phyloP scores from a whole-genome alignment of 345 rosid genomes.

The Geranium brycei region DNA sequence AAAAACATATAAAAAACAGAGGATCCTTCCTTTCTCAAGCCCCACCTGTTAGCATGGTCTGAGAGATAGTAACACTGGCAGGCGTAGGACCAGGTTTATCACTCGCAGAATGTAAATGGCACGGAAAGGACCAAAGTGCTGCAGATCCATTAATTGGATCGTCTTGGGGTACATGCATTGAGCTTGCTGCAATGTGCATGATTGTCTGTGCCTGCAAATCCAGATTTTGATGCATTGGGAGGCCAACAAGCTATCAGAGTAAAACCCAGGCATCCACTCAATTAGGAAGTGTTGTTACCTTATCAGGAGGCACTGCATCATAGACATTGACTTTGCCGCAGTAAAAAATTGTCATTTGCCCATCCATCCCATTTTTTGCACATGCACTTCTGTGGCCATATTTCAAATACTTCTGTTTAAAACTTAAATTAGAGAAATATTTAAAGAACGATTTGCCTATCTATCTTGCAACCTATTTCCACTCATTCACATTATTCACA shows the following conservation, averaged over 20 bases:
- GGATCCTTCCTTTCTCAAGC: constrained; percentile 13
- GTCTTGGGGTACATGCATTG: constrained; percentile 39
- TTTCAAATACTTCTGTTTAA: constrained; percentile 8
- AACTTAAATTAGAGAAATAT: constrained; percentile 3
- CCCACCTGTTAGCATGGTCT: constrained; percentile 42
- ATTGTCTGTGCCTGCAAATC: constrained; percentile 69
- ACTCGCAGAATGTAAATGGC: constrained; percentile 22
- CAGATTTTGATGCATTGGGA: constrained; percentile 28
- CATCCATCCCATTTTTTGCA: constrained; percentile 27
- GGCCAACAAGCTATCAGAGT: constrained; percentile 25
- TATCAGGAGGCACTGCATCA: constrained; percentile 67
- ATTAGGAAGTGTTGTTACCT: constrained; percentile 47
- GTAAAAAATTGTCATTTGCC: constrained; percentile 90
- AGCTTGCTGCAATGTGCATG: constrained; percentile 70
- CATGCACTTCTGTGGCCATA: constrained; percentile 35
- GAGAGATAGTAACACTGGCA: constrained; percentile 28
- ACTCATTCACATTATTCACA: not conserved
- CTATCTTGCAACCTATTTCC: not conserved
- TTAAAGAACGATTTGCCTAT: not conserved
- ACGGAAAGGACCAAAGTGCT: constrained; percentile 25
- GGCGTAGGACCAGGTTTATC: constrained; percentile 23
- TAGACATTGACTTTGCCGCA: constrained; percentile 85
- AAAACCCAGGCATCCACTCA: constrained; percentile 25
- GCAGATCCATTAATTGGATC: constrained; percentile 26
- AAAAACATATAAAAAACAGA: not conserved